A percentile compares a stretch with the other conserved stretches of the same genome.
phyloP scores from a whole-genome alignment of 106 monocot species.

The Allium sativum region DNA sequence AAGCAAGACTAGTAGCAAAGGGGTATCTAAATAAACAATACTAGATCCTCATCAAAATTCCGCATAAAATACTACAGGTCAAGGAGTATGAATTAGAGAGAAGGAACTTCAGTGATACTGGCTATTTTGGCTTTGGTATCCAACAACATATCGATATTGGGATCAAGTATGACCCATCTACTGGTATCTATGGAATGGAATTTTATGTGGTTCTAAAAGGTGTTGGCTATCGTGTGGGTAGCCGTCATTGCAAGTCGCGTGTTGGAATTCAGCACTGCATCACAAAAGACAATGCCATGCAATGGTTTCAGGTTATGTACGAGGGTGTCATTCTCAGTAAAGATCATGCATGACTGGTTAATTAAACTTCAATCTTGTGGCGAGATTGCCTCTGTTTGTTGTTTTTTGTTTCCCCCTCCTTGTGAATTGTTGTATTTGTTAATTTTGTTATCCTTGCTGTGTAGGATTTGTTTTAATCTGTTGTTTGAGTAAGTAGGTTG shows the following conservation, averaged over 20 bases:
- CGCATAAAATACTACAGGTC: too few species aligned
- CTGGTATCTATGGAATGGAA: slow-evolving; percentile 69
- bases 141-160: slow-evolving; percentile 67
- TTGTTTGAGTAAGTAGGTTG: too few species aligned
- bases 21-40: too few species aligned
- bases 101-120: slow-evolving; percentile 60
- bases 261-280: slow-evolving; percentile 66
- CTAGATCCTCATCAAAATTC: too few species aligned
- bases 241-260: slow-evolving; percentile 54
- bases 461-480: not conserved
- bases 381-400: too few species aligned
- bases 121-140: slow-evolving; percentile 66
- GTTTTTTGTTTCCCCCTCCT: too few species aligned
- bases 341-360: slow-evolving; percentile 11
- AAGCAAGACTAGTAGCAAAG: too few species aligned
- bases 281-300: slow-evolving; percentile 71
- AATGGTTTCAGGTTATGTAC: slow-evolving; percentile 77
- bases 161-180: slow-evolving; percentile 61
- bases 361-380: not conserved
- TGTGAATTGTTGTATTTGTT: not conserved
- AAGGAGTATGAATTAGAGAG: slow-evolving; percentile 53
- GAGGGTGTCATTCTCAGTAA: slow-evolving; percentile 79
- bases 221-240: slow-evolving; percentile 42
- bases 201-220: slow-evolving; percentile 56
- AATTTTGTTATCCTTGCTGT: not conserved